These are phyloP conservation scores for Apiotrichum brassicae DNA, from an alignment of 1,284 basidiomycete species.

Conservation along the genomic window DNA sequence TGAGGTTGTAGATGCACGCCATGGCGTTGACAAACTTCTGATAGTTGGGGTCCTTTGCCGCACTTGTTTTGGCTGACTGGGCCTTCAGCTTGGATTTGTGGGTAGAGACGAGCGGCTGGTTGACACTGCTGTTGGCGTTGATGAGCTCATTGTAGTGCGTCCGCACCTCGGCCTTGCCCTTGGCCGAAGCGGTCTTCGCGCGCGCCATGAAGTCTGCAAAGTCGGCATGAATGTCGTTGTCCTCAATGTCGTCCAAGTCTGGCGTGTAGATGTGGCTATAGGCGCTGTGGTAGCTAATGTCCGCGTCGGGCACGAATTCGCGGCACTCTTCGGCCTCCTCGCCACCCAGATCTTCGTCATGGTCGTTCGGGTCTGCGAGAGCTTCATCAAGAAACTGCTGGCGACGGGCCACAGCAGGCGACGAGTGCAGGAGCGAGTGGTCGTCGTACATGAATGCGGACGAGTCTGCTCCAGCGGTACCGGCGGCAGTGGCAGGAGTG, in stretches of 20 bases:
- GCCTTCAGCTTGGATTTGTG: neutral
- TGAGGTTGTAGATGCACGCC: conserved; percentile 18
- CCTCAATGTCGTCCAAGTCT: neutral
- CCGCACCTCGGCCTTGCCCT: neutral
- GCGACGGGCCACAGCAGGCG: neutral
- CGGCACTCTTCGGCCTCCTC: too few relatives aligned
- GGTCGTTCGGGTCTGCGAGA: neutral
- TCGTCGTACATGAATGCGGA: conserved; percentile 3
- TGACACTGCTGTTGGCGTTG: neutral
- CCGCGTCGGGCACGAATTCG: neutral
- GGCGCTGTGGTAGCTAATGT: neutral
- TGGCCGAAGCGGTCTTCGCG: neutral
- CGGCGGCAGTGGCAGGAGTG: neutral
- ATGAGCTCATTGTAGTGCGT: neutral
- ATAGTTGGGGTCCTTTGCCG: neutral
- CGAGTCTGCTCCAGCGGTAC: neutral
- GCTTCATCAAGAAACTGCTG: neutral
- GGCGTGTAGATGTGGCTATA: neutral
- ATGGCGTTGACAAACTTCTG: conserved; percentile 4
- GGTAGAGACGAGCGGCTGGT: neutral
- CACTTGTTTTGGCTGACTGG: neutral
- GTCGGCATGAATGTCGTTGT: neutral
- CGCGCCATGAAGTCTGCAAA: neutral
- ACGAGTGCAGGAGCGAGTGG: neutral
- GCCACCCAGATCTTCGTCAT: neutral